Evolutionary conservation across 768 basidiomycete genomes (phyloP).

Genomic region (Termitomyces sp.): DNA sequence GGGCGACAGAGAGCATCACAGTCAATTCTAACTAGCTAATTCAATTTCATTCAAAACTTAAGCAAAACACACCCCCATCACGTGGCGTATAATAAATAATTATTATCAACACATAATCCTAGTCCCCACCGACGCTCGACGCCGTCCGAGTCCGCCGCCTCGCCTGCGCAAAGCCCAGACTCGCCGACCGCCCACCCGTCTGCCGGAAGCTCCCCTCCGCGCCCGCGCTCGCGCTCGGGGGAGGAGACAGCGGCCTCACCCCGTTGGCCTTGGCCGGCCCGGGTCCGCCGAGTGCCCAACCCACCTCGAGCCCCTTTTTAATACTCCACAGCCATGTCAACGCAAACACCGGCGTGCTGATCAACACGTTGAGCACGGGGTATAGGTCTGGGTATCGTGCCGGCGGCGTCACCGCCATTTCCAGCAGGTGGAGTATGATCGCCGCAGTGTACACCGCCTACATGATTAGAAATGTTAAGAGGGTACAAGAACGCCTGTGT

Average conservation of each 20-base stretch:
- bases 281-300: constrained; percentile 73
- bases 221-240: too few species aligned
- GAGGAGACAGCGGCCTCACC: background rate
- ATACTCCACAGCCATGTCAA: constrained; percentile 89
- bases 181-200: constrained; percentile 19
- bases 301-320: constrained; percentile 70
- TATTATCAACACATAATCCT: too few species aligned
- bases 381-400: constrained; percentile 81
- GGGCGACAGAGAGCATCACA: constrained; percentile 11
- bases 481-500: background rate
- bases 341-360: constrained; percentile 77
- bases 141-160: background rate
- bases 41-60: background rate
- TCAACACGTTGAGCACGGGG: constrained; percentile 77
- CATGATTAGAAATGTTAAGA: constrained; percentile 1
- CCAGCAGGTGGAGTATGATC: constrained; percentile 55
- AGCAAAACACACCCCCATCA: background rate
- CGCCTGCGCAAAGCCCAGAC: constrained; percentile 11
- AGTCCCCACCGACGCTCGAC: background rate
- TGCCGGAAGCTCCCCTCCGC: constrained; percentile 14
- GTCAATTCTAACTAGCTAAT: background rate
- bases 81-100: background rate
- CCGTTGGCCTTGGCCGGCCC: constrained; percentile 13
- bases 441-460: constrained; percentile 55
- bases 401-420: constrained; percentile 59